Base-by-base conservation (phyloP, 73 alveolate species). In the Stentor roeselii region DNA sequence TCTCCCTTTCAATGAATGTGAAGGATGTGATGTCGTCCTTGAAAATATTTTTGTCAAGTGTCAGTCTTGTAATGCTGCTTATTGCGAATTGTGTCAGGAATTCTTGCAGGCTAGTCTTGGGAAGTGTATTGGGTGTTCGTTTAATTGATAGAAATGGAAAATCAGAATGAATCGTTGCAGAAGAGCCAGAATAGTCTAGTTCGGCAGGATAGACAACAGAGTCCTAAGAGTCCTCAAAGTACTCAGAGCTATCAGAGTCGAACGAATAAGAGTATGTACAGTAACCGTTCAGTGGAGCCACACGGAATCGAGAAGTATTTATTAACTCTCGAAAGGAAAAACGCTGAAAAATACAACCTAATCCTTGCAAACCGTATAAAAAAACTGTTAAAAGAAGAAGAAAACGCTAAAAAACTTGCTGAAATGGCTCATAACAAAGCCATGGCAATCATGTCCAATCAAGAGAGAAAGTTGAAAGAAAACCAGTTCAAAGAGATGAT, bases 51-150 rank as follows among this genome's bases (percentile, higher is more conserved):
- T 34, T 67, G 11, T 32, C 15, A 36, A 67, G 41, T 67, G 80
- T 40, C 80, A 36, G 34, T 21, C n/a, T 14, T 67, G 80, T 40
- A 67, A 32, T 40, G 14, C 80, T 14, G 14, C 34, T 1, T 67
- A 67, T 67, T 67, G 80, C 41, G 21, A 36, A 30, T 15, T 11
- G 11, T 67, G 80, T 67, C 42, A 67, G 34, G 80, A 67, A 34
- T 67, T 67, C 37, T 1, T 67, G 15, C n/a, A 40, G 41, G 14
- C 80, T 30, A 27, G 42, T 34, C 2, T 67, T 27, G 80, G 80
- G 34, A 67, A 67, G 34, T 67, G 80, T 2, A 21, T 67, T 11
- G 80, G 41, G 37, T 67, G 80, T 32, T 67, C 80, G 14, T 67
- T 67, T 58, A 0, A 31, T 21, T n/a, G 35, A 21, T 58, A 58